phyloP scores from a whole-genome alignment of 1,284 basidiomycete species.

The Gomphus sp. region DNA sequence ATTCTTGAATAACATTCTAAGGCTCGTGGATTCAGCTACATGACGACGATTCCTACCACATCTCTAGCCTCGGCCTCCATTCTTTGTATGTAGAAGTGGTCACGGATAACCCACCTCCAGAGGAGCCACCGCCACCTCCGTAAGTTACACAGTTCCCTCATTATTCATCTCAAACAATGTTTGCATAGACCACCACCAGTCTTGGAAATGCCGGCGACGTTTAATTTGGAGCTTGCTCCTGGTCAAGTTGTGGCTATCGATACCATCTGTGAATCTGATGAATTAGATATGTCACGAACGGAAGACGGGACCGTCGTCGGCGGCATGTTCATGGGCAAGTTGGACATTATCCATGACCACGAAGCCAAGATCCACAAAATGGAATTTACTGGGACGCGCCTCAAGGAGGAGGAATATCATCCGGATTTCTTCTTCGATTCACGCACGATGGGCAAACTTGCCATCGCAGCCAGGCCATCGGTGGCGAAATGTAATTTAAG shows the following conservation, averaged over 20 bases:
- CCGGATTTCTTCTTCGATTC: slow-evolving; percentile 66
- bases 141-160: slow-evolving; percentile 30
- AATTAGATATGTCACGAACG: slow-evolving; percentile 79
- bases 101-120: slow-evolving; percentile 67
- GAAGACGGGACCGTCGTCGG: slow-evolving; percentile 77
- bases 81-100: slow-evolving; percentile 75
- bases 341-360: slow-evolving; percentile 66
- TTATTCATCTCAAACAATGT: background rate
- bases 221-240: slow-evolving; percentile 66
- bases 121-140: slow-evolving; percentile 48
- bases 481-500: slow-evolving; percentile 66
- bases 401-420: slow-evolving; percentile 51
- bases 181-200: slow-evolving; percentile 62
- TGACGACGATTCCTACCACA: slow-evolving; percentile 75
- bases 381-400: slow-evolving; percentile 70
- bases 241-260: slow-evolving; percentile 70
- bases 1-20: background rate
- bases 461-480: slow-evolving; percentile 57
- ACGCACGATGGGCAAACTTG: slow-evolving; percentile 62
- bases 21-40: slow-evolving; percentile 41
- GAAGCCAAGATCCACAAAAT: slow-evolving; percentile 52
- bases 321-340: slow-evolving; percentile 76
- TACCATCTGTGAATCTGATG: slow-evolving; percentile 63
- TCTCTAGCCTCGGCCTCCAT: slow-evolving; percentile 67
- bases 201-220: slow-evolving; percentile 75